Base-by-base conservation (phyloP, 805 yeast species). In the Cyberlindnera veronae region DNA sequence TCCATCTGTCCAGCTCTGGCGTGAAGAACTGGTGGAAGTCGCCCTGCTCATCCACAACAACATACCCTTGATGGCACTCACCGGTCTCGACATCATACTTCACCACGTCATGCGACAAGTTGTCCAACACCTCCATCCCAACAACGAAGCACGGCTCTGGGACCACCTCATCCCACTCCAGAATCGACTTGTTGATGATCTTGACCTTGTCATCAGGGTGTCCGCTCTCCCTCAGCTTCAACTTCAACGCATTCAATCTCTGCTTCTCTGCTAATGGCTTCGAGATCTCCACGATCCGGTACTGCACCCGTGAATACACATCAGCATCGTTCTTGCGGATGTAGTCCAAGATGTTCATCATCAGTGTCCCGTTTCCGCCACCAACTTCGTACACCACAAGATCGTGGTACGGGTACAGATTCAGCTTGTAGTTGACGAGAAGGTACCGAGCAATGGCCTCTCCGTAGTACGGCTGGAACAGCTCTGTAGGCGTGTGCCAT, bases 401-500 rank as follows among this genome's bases (percentile, higher is more conserved):
- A 55, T 85, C 89, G 30, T 73, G 69, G 53, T 81, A 80, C 1
- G 90, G 91, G 51, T 77, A 83, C 30, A 74, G 64, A 47, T 81
- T 80, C 50, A 79, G 63, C 59, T 80, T 79, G 57, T 82, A 84
- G 57, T 84, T 81, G 8, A 79, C 81, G 39, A 87, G 62, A 15
- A 90, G 63, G 62, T 87, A 84, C 39, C 90, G 67, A 0, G 96
- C 96, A 41, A 91, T 64, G 0, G 95, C 88, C 58, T 84, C 85
- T 12, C 95, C 95, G 53, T 88, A 87, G 51, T 69, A 80, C 0
- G 96, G 95, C 46, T 80, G 80, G 62, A 87, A 87, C 32, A 87
- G 66, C 60, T 88, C 95, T 0, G 93, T 83, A 1, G 95, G 95
- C 0, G 95, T 87, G 57, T 87, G 95, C 95, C 95, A 87, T 34